phyloP scores from a whole-genome alignment of 1,284 basidiomycete species.

The Ustilago shanxiensis region DNA sequence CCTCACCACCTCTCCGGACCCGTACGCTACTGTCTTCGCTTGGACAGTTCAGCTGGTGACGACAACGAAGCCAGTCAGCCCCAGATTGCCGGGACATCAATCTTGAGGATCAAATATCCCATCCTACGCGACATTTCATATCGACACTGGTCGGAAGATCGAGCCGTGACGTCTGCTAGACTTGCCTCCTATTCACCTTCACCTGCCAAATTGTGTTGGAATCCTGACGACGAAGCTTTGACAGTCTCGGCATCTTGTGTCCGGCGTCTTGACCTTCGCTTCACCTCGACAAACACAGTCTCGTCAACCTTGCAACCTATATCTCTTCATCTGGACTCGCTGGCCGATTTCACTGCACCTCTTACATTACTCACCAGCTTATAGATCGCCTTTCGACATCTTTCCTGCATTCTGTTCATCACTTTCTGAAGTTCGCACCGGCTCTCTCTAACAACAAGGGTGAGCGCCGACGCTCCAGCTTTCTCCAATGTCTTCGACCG shows the following conservation, averaged over 20 bases:
- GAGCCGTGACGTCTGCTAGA: slow-evolving; percentile 4
- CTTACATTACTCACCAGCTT: neutral
- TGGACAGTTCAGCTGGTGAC: neutral
- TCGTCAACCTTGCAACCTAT: neutral
- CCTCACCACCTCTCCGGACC: neutral
- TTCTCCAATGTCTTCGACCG: slow-evolving; percentile 35
- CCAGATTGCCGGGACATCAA: too few relatives aligned
- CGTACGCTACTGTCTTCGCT: neutral
- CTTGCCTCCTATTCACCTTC: neutral
- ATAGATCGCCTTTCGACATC: too few relatives aligned
- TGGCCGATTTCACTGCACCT: slow-evolving; percentile 9
- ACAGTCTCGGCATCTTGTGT: slow-evolving; percentile 2
- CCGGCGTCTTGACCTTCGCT: neutral
- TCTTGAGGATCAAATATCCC: neutral
- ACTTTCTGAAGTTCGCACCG: too few relatives aligned
- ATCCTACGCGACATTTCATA: slow-evolving; percentile 37
- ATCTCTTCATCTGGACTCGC: slow-evolving; percentile 9
- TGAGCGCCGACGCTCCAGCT: slow-evolving; percentile 8
- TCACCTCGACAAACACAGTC: neutral
- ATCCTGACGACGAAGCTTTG: neutral
- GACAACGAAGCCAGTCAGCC: neutral
- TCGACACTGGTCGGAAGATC: neutral
- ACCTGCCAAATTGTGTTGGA: too few relatives aligned
- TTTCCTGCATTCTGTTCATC: neutral
- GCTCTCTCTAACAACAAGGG: neutral